Conservation (phyloP, 768 basidiomycete genomes). For the Holtermanniella nyarrowii region DNA sequence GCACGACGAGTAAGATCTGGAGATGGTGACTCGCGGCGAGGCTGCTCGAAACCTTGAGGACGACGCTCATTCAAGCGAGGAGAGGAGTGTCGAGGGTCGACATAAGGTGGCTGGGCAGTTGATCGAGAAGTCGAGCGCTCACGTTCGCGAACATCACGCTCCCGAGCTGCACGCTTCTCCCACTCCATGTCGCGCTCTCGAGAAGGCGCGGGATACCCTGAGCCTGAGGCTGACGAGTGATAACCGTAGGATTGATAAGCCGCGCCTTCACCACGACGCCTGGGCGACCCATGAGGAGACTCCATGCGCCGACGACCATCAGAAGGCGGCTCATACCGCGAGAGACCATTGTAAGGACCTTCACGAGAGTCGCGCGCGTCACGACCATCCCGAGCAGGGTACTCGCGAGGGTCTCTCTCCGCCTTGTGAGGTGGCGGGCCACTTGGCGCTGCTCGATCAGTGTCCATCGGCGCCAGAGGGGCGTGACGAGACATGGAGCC, state of each 20-base stretch:
- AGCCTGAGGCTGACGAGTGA: constrained; percentile 8
- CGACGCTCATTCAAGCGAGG: constrained; percentile 10
- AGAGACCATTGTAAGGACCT: not conserved
- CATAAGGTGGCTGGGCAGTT: not conserved
- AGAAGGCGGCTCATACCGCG: constrained; percentile 15
- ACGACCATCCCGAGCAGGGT: constrained; percentile 8
- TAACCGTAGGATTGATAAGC: constrained; percentile 11
- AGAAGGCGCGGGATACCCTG: constrained; percentile 2
- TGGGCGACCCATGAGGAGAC: constrained; percentile 22
- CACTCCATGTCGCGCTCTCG: constrained; percentile 36
- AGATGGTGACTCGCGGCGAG: constrained; percentile 16
- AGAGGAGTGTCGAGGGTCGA: constrained; percentile 43
- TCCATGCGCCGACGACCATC: constrained; percentile 16
- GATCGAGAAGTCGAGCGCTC: not conserved
- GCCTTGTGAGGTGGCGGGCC: too few species aligned
- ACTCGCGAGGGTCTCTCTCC: constrained; percentile 5
- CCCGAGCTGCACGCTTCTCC: constrained; percentile 56
- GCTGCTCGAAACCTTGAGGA: constrained; percentile 4
- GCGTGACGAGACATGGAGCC: constrained; percentile 33
- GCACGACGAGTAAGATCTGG: not conserved
- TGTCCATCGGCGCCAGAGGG: constrained; percentile 38
- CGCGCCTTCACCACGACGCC: constrained; percentile 19
- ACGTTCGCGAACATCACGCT: constrained; percentile 40
- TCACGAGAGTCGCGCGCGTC: constrained; percentile 6
- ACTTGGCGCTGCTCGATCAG: constrained; percentile 8